A percentile compares a stretch with the other conserved stretches of the same genome.
Conservation (phyloP, 75 land plant species). For the Pinus albicaulis region DNA sequence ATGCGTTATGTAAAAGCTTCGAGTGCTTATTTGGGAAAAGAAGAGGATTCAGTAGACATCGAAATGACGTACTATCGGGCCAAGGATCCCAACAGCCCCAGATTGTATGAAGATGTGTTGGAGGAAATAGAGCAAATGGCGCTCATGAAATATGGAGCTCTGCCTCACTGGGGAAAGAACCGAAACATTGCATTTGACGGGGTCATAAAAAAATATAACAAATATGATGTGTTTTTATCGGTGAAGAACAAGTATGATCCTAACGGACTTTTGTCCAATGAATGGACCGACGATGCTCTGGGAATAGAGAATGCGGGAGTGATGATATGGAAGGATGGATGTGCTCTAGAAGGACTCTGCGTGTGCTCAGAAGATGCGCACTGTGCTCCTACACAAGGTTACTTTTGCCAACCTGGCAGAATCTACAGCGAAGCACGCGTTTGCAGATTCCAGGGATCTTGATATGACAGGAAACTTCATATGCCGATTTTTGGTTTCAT, state of each 20-base stretch:
- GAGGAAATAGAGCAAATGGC: constrained; percentile 86
- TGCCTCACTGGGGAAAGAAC: constrained; percentile 59
- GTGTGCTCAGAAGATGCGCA: not conserved
- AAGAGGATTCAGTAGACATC: constrained; percentile 53
- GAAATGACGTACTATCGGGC: constrained; percentile 71
- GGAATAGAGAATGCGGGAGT: not conserved
- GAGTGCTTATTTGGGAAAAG: constrained; percentile 60
- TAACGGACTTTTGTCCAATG: constrained; percentile 44
- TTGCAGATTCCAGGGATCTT: not conserved
- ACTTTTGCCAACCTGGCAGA: no score
- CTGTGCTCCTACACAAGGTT: no score
- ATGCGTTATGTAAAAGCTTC: constrained; percentile 27
- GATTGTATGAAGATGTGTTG: constrained; percentile 54
- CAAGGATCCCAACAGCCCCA: constrained; percentile 37
- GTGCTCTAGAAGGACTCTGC: constrained; percentile 25
- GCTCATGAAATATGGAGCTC: constrained; percentile 36
- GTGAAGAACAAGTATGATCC: constrained; percentile 52
- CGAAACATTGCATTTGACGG: constrained; percentile 44
- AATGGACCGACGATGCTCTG: constrained; percentile 50
- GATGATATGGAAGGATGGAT: not conserved
- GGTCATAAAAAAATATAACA: constrained; percentile 25
- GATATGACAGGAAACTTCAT: no score
- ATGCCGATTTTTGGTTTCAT: no score
- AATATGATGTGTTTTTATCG: constrained; percentile 10
- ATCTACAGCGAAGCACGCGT: not conserved